Conservation (phyloP, 108 stramenopile genomes). For the Fistulifera pelliculosa region DNA sequence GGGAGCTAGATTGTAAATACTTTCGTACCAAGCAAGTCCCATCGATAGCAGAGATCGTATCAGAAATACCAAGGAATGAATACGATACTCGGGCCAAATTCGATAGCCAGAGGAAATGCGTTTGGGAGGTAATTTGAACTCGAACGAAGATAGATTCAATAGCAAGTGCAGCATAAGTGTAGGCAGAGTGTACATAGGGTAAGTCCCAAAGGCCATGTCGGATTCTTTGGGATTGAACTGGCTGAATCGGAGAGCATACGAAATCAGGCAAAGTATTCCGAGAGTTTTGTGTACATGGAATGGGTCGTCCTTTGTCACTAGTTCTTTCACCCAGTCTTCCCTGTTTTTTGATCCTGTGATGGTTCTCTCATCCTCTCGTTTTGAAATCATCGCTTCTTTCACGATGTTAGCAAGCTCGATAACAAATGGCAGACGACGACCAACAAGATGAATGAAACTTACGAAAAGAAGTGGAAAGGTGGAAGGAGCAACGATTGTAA, state of each 20-base stretch:
- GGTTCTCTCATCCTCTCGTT: no score
- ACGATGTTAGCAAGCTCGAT: no score
- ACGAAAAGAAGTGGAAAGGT: no score
- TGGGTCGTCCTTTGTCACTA: conserved; percentile 4
- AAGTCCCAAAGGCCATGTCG: conserved; percentile 6
- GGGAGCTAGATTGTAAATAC: no score
- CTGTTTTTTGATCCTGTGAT: no score
- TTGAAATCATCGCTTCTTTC: no score
- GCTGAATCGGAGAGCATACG: background rate
- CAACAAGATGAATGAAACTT: no score
- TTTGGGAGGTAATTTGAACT: conserved; percentile 5
- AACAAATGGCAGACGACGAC: no score
- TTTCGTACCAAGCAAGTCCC: no score
- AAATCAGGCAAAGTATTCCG: background rate
- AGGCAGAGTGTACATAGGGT: conserved; percentile 1
- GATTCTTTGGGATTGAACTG: background rate
- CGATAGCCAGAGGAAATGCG: conserved; percentile 8
- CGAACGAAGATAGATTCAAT: conserved; percentile 2
- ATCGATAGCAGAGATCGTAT: background rate
- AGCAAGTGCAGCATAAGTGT: conserved; percentile 5
- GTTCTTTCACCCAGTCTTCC: no score
- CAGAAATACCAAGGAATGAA: conserved; percentile 8
- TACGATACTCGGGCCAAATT: conserved; percentile 10
- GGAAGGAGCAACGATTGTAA: no score
- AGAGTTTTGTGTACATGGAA: conserved; percentile 9